These are phyloP conservation scores for Apiospora phragmitis DNA, from an alignment of 2,329 filamentous ascomycete species.

Conservation along the genomic window DNA sequence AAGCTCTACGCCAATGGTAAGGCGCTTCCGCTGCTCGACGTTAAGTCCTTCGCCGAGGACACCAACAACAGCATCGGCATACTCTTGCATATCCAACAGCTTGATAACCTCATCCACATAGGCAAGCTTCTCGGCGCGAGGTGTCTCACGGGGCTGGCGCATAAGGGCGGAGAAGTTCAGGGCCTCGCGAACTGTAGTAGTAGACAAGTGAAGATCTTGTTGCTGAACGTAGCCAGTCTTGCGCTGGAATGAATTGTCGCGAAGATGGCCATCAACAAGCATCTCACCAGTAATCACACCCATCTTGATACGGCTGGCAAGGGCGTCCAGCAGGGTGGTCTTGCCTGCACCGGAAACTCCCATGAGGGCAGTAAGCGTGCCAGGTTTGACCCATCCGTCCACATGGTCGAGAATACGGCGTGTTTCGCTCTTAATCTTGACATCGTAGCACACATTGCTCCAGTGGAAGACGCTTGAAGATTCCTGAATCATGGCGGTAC, in stretches of 20 bases:
- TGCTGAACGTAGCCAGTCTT: constrained; percentile 91
- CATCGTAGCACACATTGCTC: constrained; percentile 73
- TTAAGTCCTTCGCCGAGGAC: constrained; percentile 85
- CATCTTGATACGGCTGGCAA: constrained; percentile 81
- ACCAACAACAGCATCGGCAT: constrained; percentile 88
- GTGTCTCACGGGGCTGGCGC: constrained; percentile 75
- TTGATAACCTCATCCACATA: constrained; percentile 92
- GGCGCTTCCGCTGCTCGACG: constrained; percentile 69
- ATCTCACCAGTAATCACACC: constrained; percentile 84
- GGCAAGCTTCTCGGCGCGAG: constrained; percentile 74
- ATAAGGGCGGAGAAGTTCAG: constrained; percentile 83
- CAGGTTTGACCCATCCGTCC: constrained; percentile 89
- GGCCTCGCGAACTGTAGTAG: constrained; percentile 84
- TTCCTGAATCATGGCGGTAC: constrained; percentile 40
- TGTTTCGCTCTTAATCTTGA: constrained; percentile 72
- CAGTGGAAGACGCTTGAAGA: constrained; percentile 84
- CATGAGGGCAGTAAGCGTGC: constrained; percentile 85
- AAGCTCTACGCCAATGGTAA: constrained; percentile 95
- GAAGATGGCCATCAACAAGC: constrained; percentile 60
- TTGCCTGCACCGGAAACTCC: constrained; percentile 87
- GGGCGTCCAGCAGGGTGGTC: constrained; percentile 81
- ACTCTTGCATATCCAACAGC: constrained; percentile 85
- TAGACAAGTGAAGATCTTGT: constrained; percentile 82
- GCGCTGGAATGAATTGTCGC: constrained; percentile 80
- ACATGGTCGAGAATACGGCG: constrained; percentile 79